phyloP scores from a whole-genome alignment of 176 grass and related monocot genomes.

The Tillandsia leiboldiana region DNA sequence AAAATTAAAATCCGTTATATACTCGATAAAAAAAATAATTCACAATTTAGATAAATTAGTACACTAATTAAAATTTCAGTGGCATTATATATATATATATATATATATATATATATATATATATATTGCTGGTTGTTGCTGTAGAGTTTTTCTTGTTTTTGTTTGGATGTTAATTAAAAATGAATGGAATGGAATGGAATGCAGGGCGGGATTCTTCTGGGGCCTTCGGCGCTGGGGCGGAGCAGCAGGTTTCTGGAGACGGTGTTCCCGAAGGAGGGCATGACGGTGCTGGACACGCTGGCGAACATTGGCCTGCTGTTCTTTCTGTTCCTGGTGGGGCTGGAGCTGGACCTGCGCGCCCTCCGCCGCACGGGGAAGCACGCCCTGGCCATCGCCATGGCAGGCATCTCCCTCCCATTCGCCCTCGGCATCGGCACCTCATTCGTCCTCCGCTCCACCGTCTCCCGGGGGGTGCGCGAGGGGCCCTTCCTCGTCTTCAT shows the following conservation, averaged over 20 bases:
- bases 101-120: too few species aligned
- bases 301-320: constrained; percentile 11
- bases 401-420: background rate
- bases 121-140: too few species aligned
- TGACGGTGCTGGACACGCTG: constrained; percentile 8
- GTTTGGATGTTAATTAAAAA: too few species aligned
- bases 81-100: too few species aligned
- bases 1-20: too few species aligned
- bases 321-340: constrained; percentile 15
- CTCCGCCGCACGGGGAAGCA: background rate
- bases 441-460: constrained; percentile 17
- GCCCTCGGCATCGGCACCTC: background rate
- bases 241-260: constrained; percentile 2
- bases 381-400: background rate
- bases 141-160: too few species aligned
- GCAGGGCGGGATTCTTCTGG: constrained; percentile 6
- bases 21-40: too few species aligned
- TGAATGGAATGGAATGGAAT: too few species aligned
- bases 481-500: constrained; percentile 31
- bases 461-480: constrained; percentile 14
- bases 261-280: constrained; percentile 9
- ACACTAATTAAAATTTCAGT: too few species aligned
- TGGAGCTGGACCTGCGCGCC: background rate
- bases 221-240: constrained; percentile 8
- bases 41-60: too few species aligned